Conservation (phyloP, 371 early-diverging fungal genomes). For the Amoeboaphelidium protococcarum region DNA sequence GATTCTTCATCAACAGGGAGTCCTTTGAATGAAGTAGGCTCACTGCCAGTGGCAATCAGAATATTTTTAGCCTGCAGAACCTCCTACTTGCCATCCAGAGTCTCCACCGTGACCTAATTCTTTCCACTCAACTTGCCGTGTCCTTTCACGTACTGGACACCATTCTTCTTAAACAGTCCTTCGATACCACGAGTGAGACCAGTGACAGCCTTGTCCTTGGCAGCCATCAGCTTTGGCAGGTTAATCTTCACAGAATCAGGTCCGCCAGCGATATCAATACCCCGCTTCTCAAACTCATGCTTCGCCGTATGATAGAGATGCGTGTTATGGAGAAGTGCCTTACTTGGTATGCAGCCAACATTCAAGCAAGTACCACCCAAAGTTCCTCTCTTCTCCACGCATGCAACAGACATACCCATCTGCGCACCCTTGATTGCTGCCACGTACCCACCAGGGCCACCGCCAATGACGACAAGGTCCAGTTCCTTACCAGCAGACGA, state of each 20-base stretch:
- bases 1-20: conserved; percentile 60
- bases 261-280: conserved; percentile 66
- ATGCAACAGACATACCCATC: conserved; percentile 85
- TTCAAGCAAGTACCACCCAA: conserved; percentile 95
- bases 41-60: conserved; percentile 91
- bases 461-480: conserved; percentile 45
- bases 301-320: conserved; percentile 80
- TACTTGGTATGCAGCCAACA: conserved; percentile 96
- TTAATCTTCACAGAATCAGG: conserved; percentile 33
- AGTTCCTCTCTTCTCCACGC: conserved; percentile 83
- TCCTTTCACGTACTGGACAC: conserved; percentile 76
- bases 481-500: neutral
- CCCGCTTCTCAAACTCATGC: conserved; percentile 71
- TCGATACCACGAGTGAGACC: conserved; percentile 81
- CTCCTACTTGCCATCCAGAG: conserved; percentile 27
- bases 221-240: conserved; percentile 63
- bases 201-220: conserved; percentile 63
- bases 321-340: conserved; percentile 90
- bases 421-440: conserved; percentile 96
- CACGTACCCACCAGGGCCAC: conserved; percentile 94
- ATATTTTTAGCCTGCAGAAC: conserved; percentile 70
- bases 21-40: conserved; percentile 74
- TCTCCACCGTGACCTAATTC: conserved; percentile 54
- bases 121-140: conserved; percentile 48
- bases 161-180: conserved; percentile 86